Base-by-base conservation (phyloP, 352 stramenopile genomes). In the Aphanomyces invadans region DNA sequence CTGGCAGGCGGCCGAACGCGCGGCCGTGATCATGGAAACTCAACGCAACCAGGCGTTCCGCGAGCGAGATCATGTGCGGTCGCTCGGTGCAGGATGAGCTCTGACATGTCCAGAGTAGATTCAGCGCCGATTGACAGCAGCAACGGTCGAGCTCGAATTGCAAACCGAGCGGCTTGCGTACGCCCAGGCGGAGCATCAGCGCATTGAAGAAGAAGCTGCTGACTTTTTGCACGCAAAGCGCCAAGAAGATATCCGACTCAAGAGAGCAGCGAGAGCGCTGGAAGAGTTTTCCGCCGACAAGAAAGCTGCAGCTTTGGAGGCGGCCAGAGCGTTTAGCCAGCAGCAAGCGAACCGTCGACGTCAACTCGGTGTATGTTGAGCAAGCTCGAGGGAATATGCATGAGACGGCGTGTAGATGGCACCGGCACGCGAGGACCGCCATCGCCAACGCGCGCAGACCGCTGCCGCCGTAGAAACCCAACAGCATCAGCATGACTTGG, bases 161-260 rank as follows among this genome's bases (percentile, higher is more conserved):
- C 56, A 73, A 1, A 80, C 75, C 0, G 77, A 80, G 26, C 74
- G 79, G 0, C 74, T 90, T 11, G 73, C 74, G 23, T 72, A 55
- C 0, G 70, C 78, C 0, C 71, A 88, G 61, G 39, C 80, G 0
- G 81, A 89, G 62, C 75, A 88, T 44, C 80, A 78, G 76, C 68
- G 29, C 31, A 72, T 90, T 38, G 80, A 81, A 17, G 81, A 74
- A 15, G 79, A 87, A 39, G 61, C 88, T 26, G 78, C 74, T 4
- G 81, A 90, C 52, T 74, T 86, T 45, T 85, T 88, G 59, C 87
- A 85, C 63, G 79, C 86, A 15, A 85, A 79, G 66, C 77, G 74
- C 23, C 69, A 76, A 4, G 76, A 80, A n/a, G 70, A 81, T 17
- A 73, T 75, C 23, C 71, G 57, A 25, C 57, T 83, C 29, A 76